Conservation (phyloP, 2,329 filamentous ascomycete species). For the Sarocladiaceae sp. region DNA sequence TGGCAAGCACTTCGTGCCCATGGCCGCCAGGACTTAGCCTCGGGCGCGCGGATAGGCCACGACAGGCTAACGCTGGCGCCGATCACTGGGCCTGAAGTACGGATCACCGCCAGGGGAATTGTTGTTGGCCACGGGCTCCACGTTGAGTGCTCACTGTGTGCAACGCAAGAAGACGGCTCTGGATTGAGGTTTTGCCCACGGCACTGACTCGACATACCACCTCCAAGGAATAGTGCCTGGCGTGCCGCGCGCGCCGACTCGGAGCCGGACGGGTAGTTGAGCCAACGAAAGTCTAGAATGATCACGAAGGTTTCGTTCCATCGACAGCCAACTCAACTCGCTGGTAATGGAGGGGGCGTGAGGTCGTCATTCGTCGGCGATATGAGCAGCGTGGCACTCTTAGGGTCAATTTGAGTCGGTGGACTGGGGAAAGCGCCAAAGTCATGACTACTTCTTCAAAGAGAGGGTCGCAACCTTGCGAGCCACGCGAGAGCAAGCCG, state of each 20-base stretch:
- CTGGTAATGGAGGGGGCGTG: not conserved
- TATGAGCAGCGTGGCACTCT: not conserved
- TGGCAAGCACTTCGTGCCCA: not conserved
- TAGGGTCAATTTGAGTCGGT: not conserved
- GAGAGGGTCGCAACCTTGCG: slow-evolving; percentile 7
- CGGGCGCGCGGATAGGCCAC: not conserved
- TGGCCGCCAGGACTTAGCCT: not conserved
- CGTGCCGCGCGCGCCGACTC: not conserved
- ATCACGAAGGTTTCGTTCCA: not conserved
- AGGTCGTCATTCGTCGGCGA: not conserved
- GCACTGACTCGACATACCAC: not conserved
- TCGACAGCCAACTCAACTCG: not conserved
- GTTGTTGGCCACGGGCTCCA: too few species aligned
- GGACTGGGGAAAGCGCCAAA: not conserved
- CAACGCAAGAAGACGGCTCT: not conserved
- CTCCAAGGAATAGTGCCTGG: not conserved
- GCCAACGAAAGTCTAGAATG: not conserved
- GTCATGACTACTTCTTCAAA: not conserved
- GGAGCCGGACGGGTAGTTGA: not conserved
- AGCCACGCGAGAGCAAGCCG: slow-evolving; percentile 7
- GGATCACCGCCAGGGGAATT: not conserved
- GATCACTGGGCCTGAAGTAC: not conserved
- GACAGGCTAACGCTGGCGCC: not conserved
- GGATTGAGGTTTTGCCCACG: not conserved
- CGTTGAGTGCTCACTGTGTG: too few species aligned